A percentile compares a stretch with the other conserved stretches of the same genome.
These are phyloP conservation scores for Coniosporium tulheliwenetii DNA, from an alignment of 2,329 filamentous ascomycete genomes.

Conservation along the genomic window DNA sequence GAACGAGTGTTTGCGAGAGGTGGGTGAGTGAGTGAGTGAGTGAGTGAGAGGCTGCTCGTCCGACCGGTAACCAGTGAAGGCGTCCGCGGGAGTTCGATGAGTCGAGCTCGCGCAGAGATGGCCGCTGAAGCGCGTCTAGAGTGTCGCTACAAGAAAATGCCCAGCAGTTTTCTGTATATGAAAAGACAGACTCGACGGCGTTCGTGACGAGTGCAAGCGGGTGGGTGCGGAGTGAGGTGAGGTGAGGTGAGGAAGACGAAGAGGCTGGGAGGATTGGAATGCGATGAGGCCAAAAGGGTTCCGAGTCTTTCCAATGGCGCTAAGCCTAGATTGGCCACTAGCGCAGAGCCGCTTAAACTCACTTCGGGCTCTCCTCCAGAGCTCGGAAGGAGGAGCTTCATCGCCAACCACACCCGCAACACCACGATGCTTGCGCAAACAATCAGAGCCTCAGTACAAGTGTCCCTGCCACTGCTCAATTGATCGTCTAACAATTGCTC, in stretches of 20 bases:
- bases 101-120: constrained; percentile 19
- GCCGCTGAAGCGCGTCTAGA: constrained; percentile 18
- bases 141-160: constrained; percentile 8
- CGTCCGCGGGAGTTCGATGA: constrained; percentile 30
- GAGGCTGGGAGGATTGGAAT: background rate
- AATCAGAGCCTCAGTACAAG: constrained; percentile 43
- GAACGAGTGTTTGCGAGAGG: background rate
- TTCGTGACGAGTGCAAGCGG: constrained; percentile 9
- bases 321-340: background rate
- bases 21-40: constrained; percentile 6
- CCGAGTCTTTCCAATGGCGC: no score
- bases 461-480: constrained; percentile 4
- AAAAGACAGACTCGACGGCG: constrained; percentile 2
- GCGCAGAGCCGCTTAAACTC: background rate
- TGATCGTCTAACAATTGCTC: constrained; percentile 3
- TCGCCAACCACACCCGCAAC: constrained; percentile 7
- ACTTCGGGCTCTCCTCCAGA: background rate
- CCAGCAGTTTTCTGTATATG: constrained; percentile 7
- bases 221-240: constrained; percentile 7
- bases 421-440: constrained; percentile 43
- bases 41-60: constrained; percentile 18
- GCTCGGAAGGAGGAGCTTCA: constrained; percentile 2
- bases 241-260: constrained; percentile 4
- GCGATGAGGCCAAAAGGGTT: no score
- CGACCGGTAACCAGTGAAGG: constrained; percentile 43